phyloP scores from a whole-genome alignment of 768 basidiomycete species.

The Boletus reticulatus region DNA sequence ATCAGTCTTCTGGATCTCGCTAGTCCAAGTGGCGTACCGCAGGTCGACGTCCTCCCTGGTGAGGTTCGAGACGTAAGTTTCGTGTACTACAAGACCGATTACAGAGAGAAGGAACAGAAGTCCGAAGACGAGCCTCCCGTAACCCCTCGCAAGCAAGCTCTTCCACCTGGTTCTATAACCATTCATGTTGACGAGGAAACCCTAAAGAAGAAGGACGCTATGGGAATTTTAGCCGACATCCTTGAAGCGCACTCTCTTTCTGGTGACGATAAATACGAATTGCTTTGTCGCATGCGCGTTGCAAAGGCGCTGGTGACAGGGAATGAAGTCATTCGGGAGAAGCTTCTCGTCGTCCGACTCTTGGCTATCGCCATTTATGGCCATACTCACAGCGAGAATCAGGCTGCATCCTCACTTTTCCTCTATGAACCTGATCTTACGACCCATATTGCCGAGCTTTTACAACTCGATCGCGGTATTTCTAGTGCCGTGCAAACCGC shows the following conservation, averaged over 20 bases:
- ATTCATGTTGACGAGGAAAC: constrained; percentile 63
- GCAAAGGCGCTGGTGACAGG: constrained; percentile 65
- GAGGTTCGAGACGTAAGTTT: constrained; percentile 81
- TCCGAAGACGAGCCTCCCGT: constrained; percentile 45
- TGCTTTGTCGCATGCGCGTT: constrained; percentile 82
- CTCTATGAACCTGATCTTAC: constrained; percentile 94
- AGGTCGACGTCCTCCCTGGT: constrained; percentile 60
- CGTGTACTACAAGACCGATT: constrained; percentile 72
- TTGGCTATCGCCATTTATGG: constrained; percentile 90
- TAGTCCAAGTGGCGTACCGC: constrained; percentile 46
- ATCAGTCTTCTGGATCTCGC: constrained; percentile 75
- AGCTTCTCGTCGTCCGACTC: constrained; percentile 77
- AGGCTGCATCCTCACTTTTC: constrained; percentile 80
- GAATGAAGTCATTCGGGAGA: constrained; percentile 64
- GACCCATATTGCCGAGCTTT: constrained; percentile 81
- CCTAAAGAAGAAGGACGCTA: constrained; percentile 58
- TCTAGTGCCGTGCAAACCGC: constrained; percentile 75
- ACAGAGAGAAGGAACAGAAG: constrained; percentile 45
- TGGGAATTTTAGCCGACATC: constrained; percentile 74
- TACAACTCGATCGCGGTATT: constrained; percentile 76
- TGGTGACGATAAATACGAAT: constrained; percentile 81
- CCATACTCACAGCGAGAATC: constrained; percentile 78
- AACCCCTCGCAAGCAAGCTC: constrained; percentile 49
- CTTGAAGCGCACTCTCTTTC: constrained; percentile 69
- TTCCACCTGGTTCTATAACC: constrained; percentile 48